A percentile compares a stretch with the other conserved stretches of the same genome.
Conservation (phyloP, 2,329 filamentous ascomycete species). For the Paradendryphiella salina region DNA sequence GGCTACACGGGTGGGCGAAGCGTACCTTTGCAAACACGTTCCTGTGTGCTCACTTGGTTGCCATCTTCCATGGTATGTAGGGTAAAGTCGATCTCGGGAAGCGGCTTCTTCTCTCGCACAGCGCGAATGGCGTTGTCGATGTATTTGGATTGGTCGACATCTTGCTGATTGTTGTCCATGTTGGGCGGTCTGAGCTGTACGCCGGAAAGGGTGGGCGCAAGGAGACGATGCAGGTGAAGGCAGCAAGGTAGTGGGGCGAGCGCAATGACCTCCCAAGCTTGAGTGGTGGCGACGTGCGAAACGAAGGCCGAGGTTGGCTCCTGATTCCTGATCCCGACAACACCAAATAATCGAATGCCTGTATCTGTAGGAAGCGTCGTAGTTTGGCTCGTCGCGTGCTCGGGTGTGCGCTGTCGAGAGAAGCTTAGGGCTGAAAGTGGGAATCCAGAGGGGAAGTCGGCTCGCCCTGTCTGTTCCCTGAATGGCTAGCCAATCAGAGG, state of each 20-base stretch:
- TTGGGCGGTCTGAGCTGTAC: slow-evolving; percentile 28
- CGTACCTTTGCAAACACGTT: slow-evolving; percentile 97
- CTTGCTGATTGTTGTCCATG: slow-evolving; percentile 44
- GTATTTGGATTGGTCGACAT: slow-evolving; percentile 49
- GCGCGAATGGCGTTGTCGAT: slow-evolving; percentile 90
- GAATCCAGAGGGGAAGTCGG: slow-evolving; percentile 15
- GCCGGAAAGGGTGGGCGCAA: slow-evolving; percentile 29
- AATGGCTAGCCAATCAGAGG: slow-evolving; percentile 17
- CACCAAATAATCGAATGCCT: slow-evolving; percentile 18
- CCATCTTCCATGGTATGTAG: slow-evolving; percentile 99
- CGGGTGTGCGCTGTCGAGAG: slow-evolving; percentile 24
- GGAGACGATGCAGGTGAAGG: slow-evolving; percentile 31
- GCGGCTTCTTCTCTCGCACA: slow-evolving; percentile 90
- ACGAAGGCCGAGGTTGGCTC: slow-evolving; percentile 38
- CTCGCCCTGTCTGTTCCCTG: slow-evolving; percentile 15
- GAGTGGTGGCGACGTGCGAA: slow-evolving; percentile 41
- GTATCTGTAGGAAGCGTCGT: slow-evolving; percentile 6
- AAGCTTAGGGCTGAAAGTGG: slow-evolving; percentile 29
- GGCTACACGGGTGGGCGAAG: slow-evolving; percentile 6
- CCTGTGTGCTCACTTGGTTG: slow-evolving; percentile 88
- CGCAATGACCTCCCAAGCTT: slow-evolving; percentile 33
- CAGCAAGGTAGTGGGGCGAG: slow-evolving; percentile 40
- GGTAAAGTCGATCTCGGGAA: slow-evolving; percentile 98
- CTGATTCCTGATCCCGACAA: slow-evolving; percentile 18
- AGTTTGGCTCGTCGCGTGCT: slow-evolving; percentile 40